Evolutionary conservation across 352 stramenopile species (phyloP), one percentile per base, ranked within the genome.

Genomic region (Globisporangium radiosum): DNA sequence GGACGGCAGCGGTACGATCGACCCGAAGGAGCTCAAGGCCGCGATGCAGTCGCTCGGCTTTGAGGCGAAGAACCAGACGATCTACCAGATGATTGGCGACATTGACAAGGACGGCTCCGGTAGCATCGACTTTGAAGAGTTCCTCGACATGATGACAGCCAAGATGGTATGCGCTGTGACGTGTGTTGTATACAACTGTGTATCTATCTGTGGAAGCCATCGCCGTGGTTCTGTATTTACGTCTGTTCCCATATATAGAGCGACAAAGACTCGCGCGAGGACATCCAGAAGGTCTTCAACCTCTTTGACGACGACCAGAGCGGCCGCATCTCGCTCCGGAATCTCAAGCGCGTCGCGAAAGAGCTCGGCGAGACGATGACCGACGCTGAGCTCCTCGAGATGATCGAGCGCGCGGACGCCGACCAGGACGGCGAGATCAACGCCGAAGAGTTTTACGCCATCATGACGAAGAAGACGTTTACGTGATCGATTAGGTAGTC

Each of bases 301-400:
- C 81, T 99, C 3, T 99, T 99, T 70, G 96, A 99, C 68, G 95
- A 98, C 68, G 96, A 98, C 72, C 92, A 98, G 64, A 97, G 90
- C 57, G 96, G 96, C 17, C 98, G 98, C 65, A 98, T 99, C 68
- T 97, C 89, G 43, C 89, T 98, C 65, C 83, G 88, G 36, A 98
- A 99, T 75, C 85, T 99, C 60, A 99, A 98, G 71, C 84, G 96
- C 60, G 94, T 99, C 42, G 96, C 97, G 17, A 97, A 98, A 62
- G 96, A 99, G 70, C 78, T 99, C n/a, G 97, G 97, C 44, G 97
- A 99, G 81, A 98, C 92, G 64, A 98, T 99, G 88, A 98, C 95
- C 25, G 94, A 99, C 71, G 96, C 98, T 57, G 97, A 99, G 83
- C 75, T 99, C 64, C 87, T 98, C 54, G 96, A 99, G 76, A 99